Evolutionary conservation across 441 rosid genomes (phyloP).

Genomic region (Syzygium malaccense): DNA sequence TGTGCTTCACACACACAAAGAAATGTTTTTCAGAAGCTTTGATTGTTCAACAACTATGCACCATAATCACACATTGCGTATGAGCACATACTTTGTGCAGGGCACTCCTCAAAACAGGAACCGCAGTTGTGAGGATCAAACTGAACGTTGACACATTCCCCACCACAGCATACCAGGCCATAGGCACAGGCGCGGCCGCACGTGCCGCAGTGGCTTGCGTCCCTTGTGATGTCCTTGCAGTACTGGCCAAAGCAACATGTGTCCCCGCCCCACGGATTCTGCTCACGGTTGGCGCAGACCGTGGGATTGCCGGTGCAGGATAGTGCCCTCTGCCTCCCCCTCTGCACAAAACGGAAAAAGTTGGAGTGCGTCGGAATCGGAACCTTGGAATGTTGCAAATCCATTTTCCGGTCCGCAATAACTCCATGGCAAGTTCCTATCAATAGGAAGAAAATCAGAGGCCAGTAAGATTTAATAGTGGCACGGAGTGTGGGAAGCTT

Average conservation of each 20-base stretch:
- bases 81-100: slow-evolving; percentile 15
- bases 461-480: not conserved
- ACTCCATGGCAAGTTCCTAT: not conserved
- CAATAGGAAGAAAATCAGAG: not conserved
- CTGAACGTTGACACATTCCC: slow-evolving; percentile 24
- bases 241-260: slow-evolving; percentile 23
- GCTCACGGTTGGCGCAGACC: slow-evolving; percentile 19
- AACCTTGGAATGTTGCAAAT: not conserved
- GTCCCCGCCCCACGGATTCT: slow-evolving; percentile 25
- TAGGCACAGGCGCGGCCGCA: slow-evolving; percentile 21
- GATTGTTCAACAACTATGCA: slow-evolving; percentile 3
- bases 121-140: slow-evolving; percentile 29
- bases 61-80: slow-evolving; percentile 30
- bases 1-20: not conserved
- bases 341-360: not conserved
- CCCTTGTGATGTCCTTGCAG: slow-evolving; percentile 26
- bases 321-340: slow-evolving; percentile 3
- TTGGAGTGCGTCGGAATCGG: not conserved
- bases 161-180: slow-evolving; percentile 28
- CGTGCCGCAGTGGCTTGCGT: slow-evolving; percentile 22
- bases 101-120: slow-evolving; percentile 27
- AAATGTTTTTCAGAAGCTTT: not conserved
- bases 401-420: not conserved
- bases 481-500: not conserved
- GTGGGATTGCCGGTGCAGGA: slow-evolving; percentile 21